Percentiles rank a stretch among this genome's conserved stretches.
Conservation (phyloP, 164 flowering plant genomes). For the Santalum album region DNA sequence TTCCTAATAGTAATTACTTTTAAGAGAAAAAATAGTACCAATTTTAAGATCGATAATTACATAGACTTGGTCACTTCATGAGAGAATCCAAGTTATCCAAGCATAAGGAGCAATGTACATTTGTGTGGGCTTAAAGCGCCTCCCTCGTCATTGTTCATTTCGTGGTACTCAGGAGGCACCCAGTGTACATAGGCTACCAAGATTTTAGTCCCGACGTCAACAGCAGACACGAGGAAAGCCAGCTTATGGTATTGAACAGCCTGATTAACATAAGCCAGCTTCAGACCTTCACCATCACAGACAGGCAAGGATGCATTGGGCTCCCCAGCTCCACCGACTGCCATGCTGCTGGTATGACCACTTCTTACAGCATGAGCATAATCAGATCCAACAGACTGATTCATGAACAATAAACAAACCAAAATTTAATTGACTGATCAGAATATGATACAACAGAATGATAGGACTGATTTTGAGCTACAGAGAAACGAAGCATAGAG, state of each 20-base stretch:
- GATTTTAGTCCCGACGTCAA: neutral
- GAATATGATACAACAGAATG: too few relatives aligned
- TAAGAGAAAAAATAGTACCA: neutral
- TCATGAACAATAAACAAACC: conserved; percentile 19
- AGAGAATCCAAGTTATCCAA: too few relatives aligned
- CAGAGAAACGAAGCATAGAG: too few relatives aligned
- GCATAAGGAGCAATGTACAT: too few relatives aligned
- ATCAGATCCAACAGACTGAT: conserved; percentile 15
- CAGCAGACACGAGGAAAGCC: neutral
- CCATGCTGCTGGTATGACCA: too few relatives aligned
- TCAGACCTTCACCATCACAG: conserved; percentile 11
- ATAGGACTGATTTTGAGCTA: too few relatives aligned
- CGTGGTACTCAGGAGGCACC: conserved; percentile 13
- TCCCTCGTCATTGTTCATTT: conserved; percentile 6
- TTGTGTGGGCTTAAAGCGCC: conserved; percentile 10
- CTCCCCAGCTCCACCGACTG: conserved; percentile 9
- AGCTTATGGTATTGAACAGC: neutral
- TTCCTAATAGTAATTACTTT: too few relatives aligned
- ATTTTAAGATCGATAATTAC: neutral
- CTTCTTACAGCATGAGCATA: conserved; percentile 9
- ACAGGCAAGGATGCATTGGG: too few relatives aligned
- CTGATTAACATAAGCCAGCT: conserved; percentile 23
- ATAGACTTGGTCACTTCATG: too few relatives aligned
- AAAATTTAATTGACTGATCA: too few relatives aligned
- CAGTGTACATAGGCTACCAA: conserved; percentile 7